A percentile compares a stretch with the other conserved stretches of the same genome.
Evolutionary conservation across 495 filamentous ascomycete genomes (phyloP).

Genomic region (Tuber umbilicatum): DNA sequence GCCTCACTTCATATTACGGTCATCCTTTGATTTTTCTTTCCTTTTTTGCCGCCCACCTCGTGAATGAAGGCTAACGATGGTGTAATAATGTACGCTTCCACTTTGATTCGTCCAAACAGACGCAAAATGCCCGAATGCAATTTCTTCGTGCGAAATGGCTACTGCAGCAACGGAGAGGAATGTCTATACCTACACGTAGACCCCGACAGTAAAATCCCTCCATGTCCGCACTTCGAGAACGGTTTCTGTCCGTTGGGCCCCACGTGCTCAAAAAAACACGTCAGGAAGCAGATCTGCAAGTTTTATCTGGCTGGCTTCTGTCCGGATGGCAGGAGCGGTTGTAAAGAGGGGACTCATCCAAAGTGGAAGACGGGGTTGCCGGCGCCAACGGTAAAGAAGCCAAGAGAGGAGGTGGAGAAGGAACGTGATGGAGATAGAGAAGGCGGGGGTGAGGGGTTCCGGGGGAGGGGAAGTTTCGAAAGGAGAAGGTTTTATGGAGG

Average conservation of each 20-base stretch:
- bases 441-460: constrained; percentile 50
- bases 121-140: constrained; percentile 97
- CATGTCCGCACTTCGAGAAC: constrained; percentile 90
- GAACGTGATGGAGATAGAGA: constrained; percentile 50
- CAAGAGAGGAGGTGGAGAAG: constrained; percentile 56
- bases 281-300: constrained; percentile 66
- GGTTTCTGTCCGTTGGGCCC: constrained; percentile 91
- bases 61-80: background rate
- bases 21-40: background rate
- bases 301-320: constrained; percentile 94
- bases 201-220: constrained; percentile 67
- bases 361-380: constrained; percentile 65
- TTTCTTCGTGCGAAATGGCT: constrained; percentile 78
- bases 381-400: constrained; percentile 62
- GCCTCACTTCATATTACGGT: background rate
- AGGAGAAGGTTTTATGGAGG: constrained; percentile 43
- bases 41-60: background rate
- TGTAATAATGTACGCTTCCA: background rate
- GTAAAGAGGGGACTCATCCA: constrained; percentile 73
- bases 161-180: constrained; percentile 93
- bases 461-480: constrained; percentile 44
- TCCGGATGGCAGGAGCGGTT: constrained; percentile 65
- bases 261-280: constrained; percentile 76
- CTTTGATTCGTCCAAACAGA: constrained; percentile 21
- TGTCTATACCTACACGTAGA: constrained; percentile 94